Evolutionary conservation across 306 rosid species (phyloP).

Genomic region (Sesbania bispinosa): DNA sequence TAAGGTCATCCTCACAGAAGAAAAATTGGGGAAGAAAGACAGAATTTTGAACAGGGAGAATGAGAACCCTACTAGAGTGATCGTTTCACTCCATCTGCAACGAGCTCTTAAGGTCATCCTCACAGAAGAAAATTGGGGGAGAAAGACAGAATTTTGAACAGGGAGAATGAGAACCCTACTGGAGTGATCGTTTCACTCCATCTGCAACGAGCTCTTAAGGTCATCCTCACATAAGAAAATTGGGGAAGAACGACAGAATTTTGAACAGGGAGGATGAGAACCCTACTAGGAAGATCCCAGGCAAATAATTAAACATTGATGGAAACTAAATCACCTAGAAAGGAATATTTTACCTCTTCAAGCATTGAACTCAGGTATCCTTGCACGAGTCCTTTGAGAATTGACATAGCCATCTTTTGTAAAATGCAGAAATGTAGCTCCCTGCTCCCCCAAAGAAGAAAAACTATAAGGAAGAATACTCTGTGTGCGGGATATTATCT

Average conservation of each 20-base stretch:
- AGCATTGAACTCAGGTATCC: constrained; percentile 42
- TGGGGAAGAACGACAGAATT: not conserved
- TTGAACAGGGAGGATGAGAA: not conserved
- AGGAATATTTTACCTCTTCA: constrained; percentile 39
- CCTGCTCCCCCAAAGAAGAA: constrained; percentile 9
- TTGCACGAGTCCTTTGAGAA: constrained; percentile 53
- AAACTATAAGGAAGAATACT: not conserved
- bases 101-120: no score
- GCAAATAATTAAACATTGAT: not conserved
- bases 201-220: not conserved
- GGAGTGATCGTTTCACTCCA: no score
- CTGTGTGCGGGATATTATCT: no score
- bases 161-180: no score
- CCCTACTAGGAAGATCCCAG: not conserved
- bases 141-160: no score
- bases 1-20: not conserved
- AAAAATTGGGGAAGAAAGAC: no score
- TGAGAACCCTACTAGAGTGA: no score
- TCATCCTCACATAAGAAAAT: not conserved
- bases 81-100: not conserved
- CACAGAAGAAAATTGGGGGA: no score
- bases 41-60: no score
- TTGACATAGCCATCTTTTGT: constrained; percentile 42
- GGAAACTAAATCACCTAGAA: not conserved
- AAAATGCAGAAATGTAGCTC: not conserved